These are phyloP conservation scores for Glomus cerebriforme DNA, from an alignment of 192 early-diverging fungal species.

Conservation along the genomic window DNA sequence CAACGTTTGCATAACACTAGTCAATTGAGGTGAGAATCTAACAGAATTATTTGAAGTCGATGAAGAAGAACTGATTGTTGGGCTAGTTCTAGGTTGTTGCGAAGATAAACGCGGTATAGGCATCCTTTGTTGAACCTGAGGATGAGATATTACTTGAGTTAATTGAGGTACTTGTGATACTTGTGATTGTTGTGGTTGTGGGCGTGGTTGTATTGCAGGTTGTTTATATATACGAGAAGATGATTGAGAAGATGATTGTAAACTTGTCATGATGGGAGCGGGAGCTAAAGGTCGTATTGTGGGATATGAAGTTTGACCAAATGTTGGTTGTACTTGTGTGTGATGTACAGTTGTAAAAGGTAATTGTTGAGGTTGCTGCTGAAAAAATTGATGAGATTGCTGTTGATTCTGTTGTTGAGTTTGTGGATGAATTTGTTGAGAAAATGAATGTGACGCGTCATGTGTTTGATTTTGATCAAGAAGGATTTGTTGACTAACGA, in stretches of 20 bases:
- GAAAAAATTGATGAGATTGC: neutral
- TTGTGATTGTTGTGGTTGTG: neutral
- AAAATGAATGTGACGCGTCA: neutral
- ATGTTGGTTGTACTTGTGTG: neutral
- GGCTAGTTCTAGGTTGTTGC: neutral
- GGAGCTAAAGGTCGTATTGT: neutral
- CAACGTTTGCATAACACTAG: slow-evolving; percentile 30
- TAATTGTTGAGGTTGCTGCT: neutral
- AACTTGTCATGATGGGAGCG: neutral
- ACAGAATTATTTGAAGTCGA: neutral
- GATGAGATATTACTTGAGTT: neutral
- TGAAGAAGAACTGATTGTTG: neutral
- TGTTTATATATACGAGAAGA: neutral
- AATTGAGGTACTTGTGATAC: neutral
- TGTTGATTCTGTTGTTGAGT: neutral
- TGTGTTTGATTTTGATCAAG: neutral
- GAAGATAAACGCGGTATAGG: neutral
- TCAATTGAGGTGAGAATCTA: slow-evolving; percentile 11
- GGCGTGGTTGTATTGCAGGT: slow-evolving; percentile 10
- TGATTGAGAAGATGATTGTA: neutral
- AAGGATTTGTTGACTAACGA: neutral
- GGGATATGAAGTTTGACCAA: neutral
- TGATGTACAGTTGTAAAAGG: neutral
- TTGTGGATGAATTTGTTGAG: neutral
- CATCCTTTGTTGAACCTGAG: slow-evolving; percentile 3